phyloP scores from a whole-genome alignment of 1,139 yeast genomes.

The Suhomyces kunorum region DNA sequence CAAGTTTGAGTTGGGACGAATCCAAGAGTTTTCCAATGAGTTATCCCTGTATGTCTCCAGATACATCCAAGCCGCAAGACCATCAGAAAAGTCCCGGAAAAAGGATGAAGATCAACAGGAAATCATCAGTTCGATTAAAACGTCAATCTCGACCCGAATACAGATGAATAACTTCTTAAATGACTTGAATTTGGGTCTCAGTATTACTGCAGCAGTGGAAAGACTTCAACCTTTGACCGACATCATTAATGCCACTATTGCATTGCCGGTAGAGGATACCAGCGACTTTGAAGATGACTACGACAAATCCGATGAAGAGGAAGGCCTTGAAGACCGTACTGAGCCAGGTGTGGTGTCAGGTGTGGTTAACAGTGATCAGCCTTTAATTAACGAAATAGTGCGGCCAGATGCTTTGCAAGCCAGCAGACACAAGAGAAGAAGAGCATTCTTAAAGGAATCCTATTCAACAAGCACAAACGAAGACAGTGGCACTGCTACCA shows the following conservation, averaged over 20 bases:
- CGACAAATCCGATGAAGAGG: slow-evolving; percentile 9
- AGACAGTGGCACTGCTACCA: slow-evolving; percentile 28
- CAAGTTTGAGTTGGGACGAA: slow-evolving; percentile 24
- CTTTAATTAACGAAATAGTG: slow-evolving; percentile 53
- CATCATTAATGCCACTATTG: slow-evolving; percentile 49
- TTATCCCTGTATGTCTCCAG: slow-evolving; percentile 32
- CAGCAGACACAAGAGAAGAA: slow-evolving; percentile 6
- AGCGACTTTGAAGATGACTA: slow-evolving; percentile 30
- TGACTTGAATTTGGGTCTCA: slow-evolving; percentile 54
- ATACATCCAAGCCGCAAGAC: slow-evolving; percentile 22
- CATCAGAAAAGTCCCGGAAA: slow-evolving; percentile 7
- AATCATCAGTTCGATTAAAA: slow-evolving; percentile 33
- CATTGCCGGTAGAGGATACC: slow-evolving; percentile 51
- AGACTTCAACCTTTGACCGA: slow-evolving; percentile 58
- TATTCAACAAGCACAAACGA: slow-evolving; percentile 15
- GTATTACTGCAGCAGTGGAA: slow-evolving; percentile 55
- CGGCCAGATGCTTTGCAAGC: slow-evolving; percentile 35
- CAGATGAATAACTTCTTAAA: slow-evolving; percentile 53
- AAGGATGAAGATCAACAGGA: slow-evolving; percentile 13
- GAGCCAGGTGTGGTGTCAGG: slow-evolving; percentile 60
- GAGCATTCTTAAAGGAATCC: background rate
- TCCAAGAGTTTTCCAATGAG: slow-evolving; percentile 34
- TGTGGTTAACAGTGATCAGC: slow-evolving; percentile 49
- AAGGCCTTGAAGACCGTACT: slow-evolving; percentile 21
- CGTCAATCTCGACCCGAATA: slow-evolving; percentile 42